These are phyloP conservation scores for Choiromyces venosus DNA, from an alignment of 495 filamentous ascomycete species.

Conservation along the genomic window DNA sequence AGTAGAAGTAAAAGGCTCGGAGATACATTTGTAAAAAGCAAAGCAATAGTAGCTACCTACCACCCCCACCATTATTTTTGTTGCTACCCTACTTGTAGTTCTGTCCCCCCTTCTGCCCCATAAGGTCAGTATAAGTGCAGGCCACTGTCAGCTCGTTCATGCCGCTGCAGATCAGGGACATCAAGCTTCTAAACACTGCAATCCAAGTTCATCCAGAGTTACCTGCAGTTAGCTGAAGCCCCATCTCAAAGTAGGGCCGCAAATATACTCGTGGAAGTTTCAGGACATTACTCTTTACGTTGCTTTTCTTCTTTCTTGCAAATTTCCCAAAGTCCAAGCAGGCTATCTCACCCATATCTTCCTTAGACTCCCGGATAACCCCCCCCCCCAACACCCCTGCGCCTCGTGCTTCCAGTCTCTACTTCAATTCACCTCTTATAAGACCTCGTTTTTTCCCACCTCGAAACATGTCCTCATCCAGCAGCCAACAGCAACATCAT, in stretches of 20 bases:
- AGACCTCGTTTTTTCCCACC: background rate
- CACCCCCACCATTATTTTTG: background rate
- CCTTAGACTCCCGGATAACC: background rate
- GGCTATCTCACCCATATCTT: background rate
- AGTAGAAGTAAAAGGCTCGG: background rate
- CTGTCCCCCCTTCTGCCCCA: background rate
- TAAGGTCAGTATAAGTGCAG: background rate
- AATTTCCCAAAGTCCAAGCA: background rate
- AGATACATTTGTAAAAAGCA: background rate
- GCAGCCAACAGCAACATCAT: slow-evolving; percentile 19
- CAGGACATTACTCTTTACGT: background rate
- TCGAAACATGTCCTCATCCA: slow-evolving; percentile 19
- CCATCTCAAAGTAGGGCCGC: background rate
- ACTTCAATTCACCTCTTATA: background rate
- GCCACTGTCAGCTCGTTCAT: background rate
- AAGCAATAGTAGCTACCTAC: background rate
- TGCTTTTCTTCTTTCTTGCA: background rate
- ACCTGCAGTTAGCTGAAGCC: background rate
- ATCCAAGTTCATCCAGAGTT: background rate
- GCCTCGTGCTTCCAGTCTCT: background rate
- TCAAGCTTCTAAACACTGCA: background rate
- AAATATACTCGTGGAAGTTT: background rate
- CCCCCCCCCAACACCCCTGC: too few species aligned
- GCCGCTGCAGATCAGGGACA: background rate
- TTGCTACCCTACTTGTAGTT: background rate